Evolutionary conservation across 768 basidiomycete species (phyloP).

Genomic region (Tricholoma saponaceum): DNA sequence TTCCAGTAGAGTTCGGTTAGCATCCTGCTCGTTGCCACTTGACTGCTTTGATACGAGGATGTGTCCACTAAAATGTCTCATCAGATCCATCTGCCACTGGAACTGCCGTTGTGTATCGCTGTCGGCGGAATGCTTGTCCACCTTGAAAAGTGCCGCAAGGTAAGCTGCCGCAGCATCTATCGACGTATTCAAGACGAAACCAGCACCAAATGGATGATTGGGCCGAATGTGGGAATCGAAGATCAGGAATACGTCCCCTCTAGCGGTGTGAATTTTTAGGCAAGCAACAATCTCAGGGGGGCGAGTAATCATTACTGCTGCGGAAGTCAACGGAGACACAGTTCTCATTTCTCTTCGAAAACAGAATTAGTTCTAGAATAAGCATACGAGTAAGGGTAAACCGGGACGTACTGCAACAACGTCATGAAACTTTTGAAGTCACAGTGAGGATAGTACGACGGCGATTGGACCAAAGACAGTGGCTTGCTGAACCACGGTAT

Average conservation of each 20-base stretch:
- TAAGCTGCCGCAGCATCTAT: constrained; percentile 38
- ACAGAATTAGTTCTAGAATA: background rate
- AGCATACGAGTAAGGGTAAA: constrained; percentile 9
- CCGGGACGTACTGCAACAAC: constrained; percentile 31
- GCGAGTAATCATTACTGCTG: constrained; percentile 57
- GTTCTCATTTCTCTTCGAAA: constrained; percentile 24
- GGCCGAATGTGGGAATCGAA: constrained; percentile 69
- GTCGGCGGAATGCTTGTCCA: constrained; percentile 39
- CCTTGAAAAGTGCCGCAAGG: constrained; percentile 43
- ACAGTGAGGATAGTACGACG: constrained; percentile 34
- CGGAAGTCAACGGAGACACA: constrained; percentile 14
- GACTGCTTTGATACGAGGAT: constrained; percentile 37
- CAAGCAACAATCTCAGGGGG: constrained; percentile 68
- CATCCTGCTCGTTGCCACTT: constrained; percentile 12
- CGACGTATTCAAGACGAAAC: constrained; percentile 49
- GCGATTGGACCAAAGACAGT: constrained; percentile 23
- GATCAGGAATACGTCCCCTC: constrained; percentile 44
- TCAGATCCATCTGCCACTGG: constrained; percentile 60
- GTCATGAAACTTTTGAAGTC: constrained; percentile 19
- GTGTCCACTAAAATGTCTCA: constrained; percentile 58
- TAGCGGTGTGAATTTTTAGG: constrained; percentile 30
- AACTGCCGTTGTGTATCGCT: constrained; percentile 37
- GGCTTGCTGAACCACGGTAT: constrained; percentile 46
- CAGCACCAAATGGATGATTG: constrained; percentile 55
- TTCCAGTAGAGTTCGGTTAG: constrained; percentile 38